Percentiles rank a stretch among this genome's conserved stretches.
Evolutionary conservation across 257 asterid species (phyloP).

Genomic region (Scutellaria galericulata): DNA sequence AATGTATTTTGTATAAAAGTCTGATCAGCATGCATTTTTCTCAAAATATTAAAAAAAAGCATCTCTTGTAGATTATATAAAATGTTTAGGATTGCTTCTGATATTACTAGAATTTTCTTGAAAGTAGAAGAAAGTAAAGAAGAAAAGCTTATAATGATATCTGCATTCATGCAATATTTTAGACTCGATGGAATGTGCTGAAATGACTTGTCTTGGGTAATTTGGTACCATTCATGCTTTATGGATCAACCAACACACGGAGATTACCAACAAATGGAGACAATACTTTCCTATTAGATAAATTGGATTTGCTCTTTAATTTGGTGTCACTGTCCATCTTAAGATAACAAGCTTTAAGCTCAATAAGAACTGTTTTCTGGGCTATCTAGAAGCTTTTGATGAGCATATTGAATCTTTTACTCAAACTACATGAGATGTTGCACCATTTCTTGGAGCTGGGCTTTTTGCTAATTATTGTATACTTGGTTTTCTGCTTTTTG

Average conservation of each 20-base stretch:
- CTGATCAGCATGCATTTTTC: background rate
- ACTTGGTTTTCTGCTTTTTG: slow-evolving; percentile 12
- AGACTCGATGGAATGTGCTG: slow-evolving; percentile 6
- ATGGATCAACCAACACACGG: slow-evolving; percentile 15
- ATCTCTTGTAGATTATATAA: background rate
- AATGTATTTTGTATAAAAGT: background rate
- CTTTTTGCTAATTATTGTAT: slow-evolving; percentile 19
- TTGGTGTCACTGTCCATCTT: slow-evolving; percentile 16
- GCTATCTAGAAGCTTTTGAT: slow-evolving; percentile 4
- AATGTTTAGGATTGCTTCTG: background rate
- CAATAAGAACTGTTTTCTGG: background rate
- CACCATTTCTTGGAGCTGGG: slow-evolving; percentile 17
- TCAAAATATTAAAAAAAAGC: background rate
- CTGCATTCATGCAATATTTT: slow-evolving; percentile 21
- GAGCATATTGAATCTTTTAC: slow-evolving; percentile 24
- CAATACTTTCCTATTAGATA: background rate
- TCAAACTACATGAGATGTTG: slow-evolving; percentile 2
- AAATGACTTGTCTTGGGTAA: background rate
- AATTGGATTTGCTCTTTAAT: slow-evolving; percentile 7
- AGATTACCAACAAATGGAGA: background rate
- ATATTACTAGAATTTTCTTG: slow-evolving; percentile 14
- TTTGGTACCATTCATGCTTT: background rate
- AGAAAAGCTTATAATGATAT: background rate
- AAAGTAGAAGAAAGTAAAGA: background rate
- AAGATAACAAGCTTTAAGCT: slow-evolving; percentile 20